phyloP scores from a whole-genome alignment of 2,329 filamentous ascomycete species.

The Colletotrichum higginsianum region DNA sequence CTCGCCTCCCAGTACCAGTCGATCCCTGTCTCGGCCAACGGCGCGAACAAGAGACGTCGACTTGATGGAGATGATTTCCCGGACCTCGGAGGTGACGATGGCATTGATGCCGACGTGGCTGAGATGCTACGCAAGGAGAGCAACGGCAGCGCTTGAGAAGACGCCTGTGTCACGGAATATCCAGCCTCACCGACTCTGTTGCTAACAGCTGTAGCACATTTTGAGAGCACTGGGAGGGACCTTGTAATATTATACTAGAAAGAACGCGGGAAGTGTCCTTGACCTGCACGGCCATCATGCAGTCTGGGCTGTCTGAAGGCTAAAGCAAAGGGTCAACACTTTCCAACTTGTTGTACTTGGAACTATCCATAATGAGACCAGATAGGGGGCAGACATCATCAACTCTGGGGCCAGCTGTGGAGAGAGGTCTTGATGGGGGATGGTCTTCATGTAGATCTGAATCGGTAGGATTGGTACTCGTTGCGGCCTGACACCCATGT shows the following conservation, averaged over 20 bases:
- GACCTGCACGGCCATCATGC: background rate
- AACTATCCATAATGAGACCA: background rate
- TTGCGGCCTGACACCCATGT: background rate
- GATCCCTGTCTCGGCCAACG: slow-evolving; percentile 65
- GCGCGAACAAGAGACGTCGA: slow-evolving; percentile 70
- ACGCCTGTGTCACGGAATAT: background rate
- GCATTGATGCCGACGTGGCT: slow-evolving; percentile 70
- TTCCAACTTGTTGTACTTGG: background rate
- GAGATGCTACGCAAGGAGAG: slow-evolving; percentile 67
- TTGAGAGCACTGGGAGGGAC: background rate
- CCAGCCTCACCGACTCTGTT: background rate
- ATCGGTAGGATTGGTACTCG: background rate
- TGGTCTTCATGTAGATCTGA: background rate
- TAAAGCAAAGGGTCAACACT: background rate
- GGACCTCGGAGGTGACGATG: slow-evolving; percentile 68
- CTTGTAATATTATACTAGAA: slow-evolving; percentile 29
- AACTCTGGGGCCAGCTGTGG: background rate
- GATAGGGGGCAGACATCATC: background rate
- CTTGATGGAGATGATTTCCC: slow-evolving; percentile 68
- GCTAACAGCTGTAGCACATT: background rate
- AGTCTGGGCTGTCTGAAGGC: background rate
- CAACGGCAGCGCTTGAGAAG: slow-evolving; percentile 35
- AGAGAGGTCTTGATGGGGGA: background rate
- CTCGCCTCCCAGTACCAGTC: slow-evolving; percentile 64
- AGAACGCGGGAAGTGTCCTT: background rate